Evolutionary conservation across 164 flowering plant genomes (phyloP), one percentile per base, ranked within the genome.

Genomic region (Vitis rupestris): DNA sequence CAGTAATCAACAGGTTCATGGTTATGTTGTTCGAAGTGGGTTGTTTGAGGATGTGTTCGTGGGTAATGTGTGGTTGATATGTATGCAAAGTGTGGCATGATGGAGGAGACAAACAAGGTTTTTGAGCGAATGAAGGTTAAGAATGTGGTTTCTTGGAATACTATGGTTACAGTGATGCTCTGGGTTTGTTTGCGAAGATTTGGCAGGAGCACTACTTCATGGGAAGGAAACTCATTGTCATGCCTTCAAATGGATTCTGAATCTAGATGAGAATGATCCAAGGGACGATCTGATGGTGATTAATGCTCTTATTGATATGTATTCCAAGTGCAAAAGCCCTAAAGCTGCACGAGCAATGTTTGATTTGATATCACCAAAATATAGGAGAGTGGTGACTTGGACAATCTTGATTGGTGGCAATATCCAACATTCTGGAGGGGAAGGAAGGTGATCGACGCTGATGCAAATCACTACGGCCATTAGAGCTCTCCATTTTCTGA

Each of bases 71-170:
- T 89, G 14, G 72, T 89, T 13, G 88, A 84, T 59, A 81, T 84
- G 88, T 89, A 87, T 71, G 88, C 88, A 8, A 89, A 89, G 70
- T 84, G 90, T 74, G 85, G 77, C 48, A 70, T 72, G 74, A 81
- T 84, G 85, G 82, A 66, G 8, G 82, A 81, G 54, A 90, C 94
- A 9, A 72, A 74, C 30, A 74, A 59, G 69, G 84, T 84, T 5
- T 89, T 89, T 70, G 80, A 80, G 13, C 8, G 66, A n/a, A 88
- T 88, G 88, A 72, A 71, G 61, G 72, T 72, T 47, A 90, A 79
- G 81, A 92, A 89, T 67, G 86, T 93, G 50, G 92, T 93, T 11
- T 85, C 98, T 0, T 93, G 98, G 98, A 88, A 88, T 78, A 84
- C 86, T 0, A 76, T 91, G 85, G 93, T 91, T n/a, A 88, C 93